These are phyloP conservation scores for Talaromyces sp. DNA, from an alignment of 2,329 filamentous ascomycete genomes.

Conservation along the genomic window DNA sequence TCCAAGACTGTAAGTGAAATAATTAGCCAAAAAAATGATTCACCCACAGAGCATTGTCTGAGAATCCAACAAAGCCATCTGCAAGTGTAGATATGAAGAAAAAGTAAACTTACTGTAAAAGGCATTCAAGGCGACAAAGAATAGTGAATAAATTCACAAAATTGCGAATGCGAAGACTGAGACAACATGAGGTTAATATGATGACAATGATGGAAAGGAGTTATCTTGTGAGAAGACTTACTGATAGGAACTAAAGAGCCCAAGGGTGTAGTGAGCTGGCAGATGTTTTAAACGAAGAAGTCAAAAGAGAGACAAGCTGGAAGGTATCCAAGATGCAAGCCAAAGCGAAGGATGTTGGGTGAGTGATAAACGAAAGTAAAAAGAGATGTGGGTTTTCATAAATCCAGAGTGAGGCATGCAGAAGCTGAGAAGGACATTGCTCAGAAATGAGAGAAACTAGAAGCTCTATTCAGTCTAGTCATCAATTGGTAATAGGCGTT, in stretches of 20 bases:
- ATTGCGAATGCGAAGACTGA: background rate
- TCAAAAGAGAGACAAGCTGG: background rate
- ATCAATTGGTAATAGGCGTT: background rate
- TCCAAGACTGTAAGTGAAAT: background rate
- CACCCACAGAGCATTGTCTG: background rate
- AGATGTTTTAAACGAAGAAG: background rate
- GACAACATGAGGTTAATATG: too few species aligned
- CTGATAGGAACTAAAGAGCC: background rate
- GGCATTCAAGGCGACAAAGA: background rate
- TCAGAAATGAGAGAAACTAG: background rate
- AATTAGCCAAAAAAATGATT: background rate
- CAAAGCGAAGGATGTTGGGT: background rate
- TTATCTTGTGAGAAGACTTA: too few species aligned
- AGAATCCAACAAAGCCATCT: background rate
- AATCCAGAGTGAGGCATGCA: background rate
- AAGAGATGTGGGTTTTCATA: background rate
- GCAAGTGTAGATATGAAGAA: background rate
- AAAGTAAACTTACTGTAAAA: background rate
- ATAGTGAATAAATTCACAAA: too few species aligned
- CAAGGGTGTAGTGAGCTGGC: background rate
- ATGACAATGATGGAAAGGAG: too few species aligned
- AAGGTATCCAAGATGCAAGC: background rate
- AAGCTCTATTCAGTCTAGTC: background rate
- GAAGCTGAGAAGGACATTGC: background rate
- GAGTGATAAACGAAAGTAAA: background rate